Base-by-base conservation (phyloP, 352 stramenopile species). In the Globisporangium acanthophoron region DNA sequence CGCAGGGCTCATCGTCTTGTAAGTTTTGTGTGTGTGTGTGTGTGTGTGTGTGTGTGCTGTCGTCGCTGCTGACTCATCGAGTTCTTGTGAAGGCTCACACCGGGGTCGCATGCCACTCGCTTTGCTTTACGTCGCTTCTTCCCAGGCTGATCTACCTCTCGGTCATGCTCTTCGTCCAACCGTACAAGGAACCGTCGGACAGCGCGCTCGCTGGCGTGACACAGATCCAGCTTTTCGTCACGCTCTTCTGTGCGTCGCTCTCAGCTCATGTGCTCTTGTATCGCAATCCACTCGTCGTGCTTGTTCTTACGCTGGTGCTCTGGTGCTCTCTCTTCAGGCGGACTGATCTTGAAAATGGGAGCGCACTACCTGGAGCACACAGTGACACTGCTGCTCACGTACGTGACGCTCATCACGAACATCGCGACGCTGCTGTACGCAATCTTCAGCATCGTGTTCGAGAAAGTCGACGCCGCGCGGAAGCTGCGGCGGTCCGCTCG, bases 191-290 rank as follows among this genome's bases (percentile, higher is more conserved):
- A 5, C 56, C 52, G 4, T 87, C 79, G 0, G 79, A 92, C 46
- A 90, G 76, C 54, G 70, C 76, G 8, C 76, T 92, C 15, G 73
- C 81, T 15, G 69, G 77, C 8, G 59, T 87, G 46, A 81, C 73
- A 21, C 74, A 92, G 37, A 87, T 92, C 57, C 77, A 92, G 61
- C 69, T 92, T 41, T 92, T 90, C 63, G 62, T 90, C 67, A 88
- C 79, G 20, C 64, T 92, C 6, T 92, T 92, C 40, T 88, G 81
- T 91, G 67, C 51, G 75, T 71, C 29, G 27, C 41, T 13, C 51
- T 27, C 8, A 41, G 3, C 1, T 39, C 37, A 6, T 39, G n/a
- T 18, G 2, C n/a, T 44, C 7, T 52, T 24, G 15, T 47, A 5
- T 47, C 44, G 5, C 44, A 31, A 11, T 20, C 20, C 40, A 45